Base-by-base conservation (phyloP, 768 basidiomycete genomes). In the Tricholoma sp. region DNA sequence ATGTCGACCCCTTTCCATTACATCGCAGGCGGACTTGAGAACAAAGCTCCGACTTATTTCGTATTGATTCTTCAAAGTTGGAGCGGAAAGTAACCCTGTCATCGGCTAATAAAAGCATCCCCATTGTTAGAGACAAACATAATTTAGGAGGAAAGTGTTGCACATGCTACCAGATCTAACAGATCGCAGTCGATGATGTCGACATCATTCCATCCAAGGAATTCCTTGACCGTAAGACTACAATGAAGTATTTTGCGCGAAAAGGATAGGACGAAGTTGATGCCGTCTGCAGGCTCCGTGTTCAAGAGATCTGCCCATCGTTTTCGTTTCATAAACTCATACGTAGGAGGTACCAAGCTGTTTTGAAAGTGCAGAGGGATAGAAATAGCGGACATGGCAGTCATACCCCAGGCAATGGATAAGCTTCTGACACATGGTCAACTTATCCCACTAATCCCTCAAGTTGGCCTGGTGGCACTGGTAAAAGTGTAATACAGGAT, bases 271-370 rank as follows among this genome's bases (percentile, higher is more conserved):
- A 92, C 73, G 63, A 94, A 76, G 33, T 82, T 73, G 65, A 89
- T 77, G 15, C 80, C 83, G 58, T 91, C 91, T 31, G 87, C 82
- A 31, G 91, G 79, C 66, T 93, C 92, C 1, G 83, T 78, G 57
- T 89, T 71, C 24, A 93, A 76, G 12, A 94, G 74, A 67, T 94
- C 91, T 15, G 85, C 86, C 92, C 92, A 94, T 54, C 86, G 80
- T 67, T 93, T 93, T 55, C 91, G 76, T 66, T 90, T 91, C 0
- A 89, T 91, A 68, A 94, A 94, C 68, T 94, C 92, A 63, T 84
- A 94, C 11, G 74, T 73, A 70, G 29, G 56, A 17, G 44, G 49
- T 31, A 49, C 15, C 17, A 31, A 17, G 15, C 15, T 49, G n/a
- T 49, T 49, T 31, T 49, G 47, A 15, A 17, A 29, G 17, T 49